These are phyloP conservation scores for Solanum neorickii DNA, from an alignment of 257 asterid species.

Conservation along the genomic window DNA sequence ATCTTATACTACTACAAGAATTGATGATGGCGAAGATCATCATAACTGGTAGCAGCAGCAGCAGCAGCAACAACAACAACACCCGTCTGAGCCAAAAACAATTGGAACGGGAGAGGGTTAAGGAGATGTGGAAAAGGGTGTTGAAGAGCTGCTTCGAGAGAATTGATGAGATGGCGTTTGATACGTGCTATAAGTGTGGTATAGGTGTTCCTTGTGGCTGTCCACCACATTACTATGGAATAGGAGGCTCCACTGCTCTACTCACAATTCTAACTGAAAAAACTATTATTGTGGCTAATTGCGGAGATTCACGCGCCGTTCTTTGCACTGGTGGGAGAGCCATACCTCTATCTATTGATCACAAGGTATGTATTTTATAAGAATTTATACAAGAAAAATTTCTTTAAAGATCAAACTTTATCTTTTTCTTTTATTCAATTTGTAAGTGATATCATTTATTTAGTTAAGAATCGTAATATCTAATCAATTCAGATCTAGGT, in stretches of 20 bases:
- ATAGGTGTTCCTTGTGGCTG: neutral
- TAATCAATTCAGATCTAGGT: neutral
- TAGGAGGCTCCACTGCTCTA: slow-evolving; percentile 7
- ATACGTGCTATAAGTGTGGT: neutral
- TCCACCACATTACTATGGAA: neutral
- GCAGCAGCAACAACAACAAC: too few relatives aligned
- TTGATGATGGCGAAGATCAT: neutral
- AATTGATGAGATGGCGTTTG: neutral
- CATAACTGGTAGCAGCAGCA: neutral
- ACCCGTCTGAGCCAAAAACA: neutral
- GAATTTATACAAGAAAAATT: too few relatives aligned
- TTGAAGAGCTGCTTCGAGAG: neutral
- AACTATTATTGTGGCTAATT: slow-evolving; percentile 7
- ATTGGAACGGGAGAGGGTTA: neutral
- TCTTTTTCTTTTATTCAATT: too few relatives aligned
- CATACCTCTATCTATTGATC: slow-evolving; percentile 14
- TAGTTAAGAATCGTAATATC: neutral
- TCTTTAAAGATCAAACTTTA: too few relatives aligned
- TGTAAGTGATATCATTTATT: too few relatives aligned
- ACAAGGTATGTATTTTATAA: neutral
- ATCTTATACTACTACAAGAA: neutral
- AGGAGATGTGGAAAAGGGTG: neutral
- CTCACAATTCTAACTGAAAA: slow-evolving; percentile 1
- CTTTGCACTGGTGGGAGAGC: slow-evolving; percentile 5
- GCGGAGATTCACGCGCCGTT: slow-evolving; percentile 17